Evolutionary conservation across 805 yeast genomes (phyloP).

Genomic region (Cyberlindnera amylophila): DNA sequence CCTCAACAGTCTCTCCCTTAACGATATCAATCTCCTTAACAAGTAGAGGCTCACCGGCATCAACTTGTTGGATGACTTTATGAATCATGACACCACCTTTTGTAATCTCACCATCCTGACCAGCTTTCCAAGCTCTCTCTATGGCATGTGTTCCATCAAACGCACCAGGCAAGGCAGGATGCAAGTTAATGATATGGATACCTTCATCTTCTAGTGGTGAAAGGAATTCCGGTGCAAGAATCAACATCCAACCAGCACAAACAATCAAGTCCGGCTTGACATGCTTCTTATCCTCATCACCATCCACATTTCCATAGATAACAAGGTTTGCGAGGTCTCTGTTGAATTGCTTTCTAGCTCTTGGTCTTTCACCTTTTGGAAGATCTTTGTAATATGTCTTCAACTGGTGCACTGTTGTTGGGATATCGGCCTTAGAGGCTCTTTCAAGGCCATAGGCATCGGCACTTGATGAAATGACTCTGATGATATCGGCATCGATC

Average conservation of each 20-base stretch:
- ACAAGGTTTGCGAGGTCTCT: conserved; percentile 70
- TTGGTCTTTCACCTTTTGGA: conserved; percentile 62
- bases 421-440: conserved; percentile 66
- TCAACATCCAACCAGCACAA: conserved; percentile 99
- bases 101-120: conserved; percentile 72
- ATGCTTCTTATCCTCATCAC: conserved; percentile 31
- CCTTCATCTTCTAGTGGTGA: conserved; percentile 54
- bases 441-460: conserved; percentile 86
- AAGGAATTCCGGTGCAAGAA: conserved; percentile 74
- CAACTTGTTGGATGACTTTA: conserved; percentile 93
- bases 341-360: conserved; percentile 71
- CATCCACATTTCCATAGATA: conserved; percentile 42
- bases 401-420: conserved; percentile 69
- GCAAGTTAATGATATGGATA: conserved; percentile 84
- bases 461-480: conserved; percentile 81
- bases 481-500: conserved; percentile 51
- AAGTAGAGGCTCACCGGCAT: conserved; percentile 84
- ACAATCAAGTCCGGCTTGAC: conserved; percentile 78
- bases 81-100: conserved; percentile 96
- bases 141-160: conserved; percentile 98
- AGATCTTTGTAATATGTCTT: conserved; percentile 70
- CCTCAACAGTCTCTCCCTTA: conserved; percentile 72
- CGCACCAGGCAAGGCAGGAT: conserved; percentile 96
- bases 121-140: conserved; percentile 93
- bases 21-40: conserved; percentile 72